Evolutionary conservation across 73 alveolate species (phyloP).

Genomic region (Paramecium pentaurelia): DNA sequence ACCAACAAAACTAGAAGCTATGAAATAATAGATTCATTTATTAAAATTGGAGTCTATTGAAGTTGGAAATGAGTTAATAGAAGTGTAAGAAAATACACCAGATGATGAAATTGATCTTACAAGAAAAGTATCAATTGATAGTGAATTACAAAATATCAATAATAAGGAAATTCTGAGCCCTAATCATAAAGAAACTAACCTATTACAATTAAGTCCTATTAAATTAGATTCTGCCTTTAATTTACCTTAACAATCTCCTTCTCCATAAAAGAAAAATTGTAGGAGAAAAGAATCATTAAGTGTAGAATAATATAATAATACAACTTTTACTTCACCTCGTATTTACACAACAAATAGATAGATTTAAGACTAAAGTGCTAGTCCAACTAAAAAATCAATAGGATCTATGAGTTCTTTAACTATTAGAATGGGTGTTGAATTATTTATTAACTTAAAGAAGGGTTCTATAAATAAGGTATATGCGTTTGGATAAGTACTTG

Average conservation of each 20-base stretch:
- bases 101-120: background rate
- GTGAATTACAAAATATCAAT: background rate
- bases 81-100: background rate
- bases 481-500: constrained; percentile 13
- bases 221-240: background rate
- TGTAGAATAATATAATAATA: background rate
- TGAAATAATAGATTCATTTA: background rate
- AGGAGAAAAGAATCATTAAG: background rate
- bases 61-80: background rate
- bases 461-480: background rate
- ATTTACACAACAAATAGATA: background rate
- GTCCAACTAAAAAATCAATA: constrained; percentile 42
- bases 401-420: background rate
- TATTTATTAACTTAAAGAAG: constrained; percentile 10
- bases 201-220: background rate
- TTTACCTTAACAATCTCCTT: background rate
- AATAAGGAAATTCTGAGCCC: background rate
- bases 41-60: background rate
- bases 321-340: background rate
- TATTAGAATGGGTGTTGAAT: background rate
- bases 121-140: background rate
- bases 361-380: background rate
- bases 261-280: background rate
- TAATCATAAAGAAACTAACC: background rate
- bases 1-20: background rate